Evolutionary conservation across 2,329 filamentous ascomycete genomes (phyloP).

Genomic region (Nemania sp.): DNA sequence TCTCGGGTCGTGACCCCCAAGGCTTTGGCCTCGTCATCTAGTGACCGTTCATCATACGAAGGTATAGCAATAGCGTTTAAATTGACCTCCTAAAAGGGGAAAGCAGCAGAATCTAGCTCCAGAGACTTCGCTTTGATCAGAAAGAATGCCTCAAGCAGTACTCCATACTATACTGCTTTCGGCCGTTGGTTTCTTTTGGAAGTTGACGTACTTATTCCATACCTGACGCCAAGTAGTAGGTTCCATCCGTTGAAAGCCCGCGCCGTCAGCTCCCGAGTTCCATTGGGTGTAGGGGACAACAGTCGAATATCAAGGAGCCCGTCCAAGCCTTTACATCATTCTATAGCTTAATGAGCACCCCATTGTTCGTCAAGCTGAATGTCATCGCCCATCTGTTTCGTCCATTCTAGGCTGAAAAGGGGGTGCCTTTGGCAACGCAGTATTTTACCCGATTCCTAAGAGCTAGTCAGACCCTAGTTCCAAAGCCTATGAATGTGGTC

Average conservation of each 20-base stretch:
- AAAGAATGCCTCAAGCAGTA: constrained; percentile 31
- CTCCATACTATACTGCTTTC: constrained; percentile 19
- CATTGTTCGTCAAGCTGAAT: constrained; percentile 23
- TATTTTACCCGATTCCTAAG: constrained; percentile 27
- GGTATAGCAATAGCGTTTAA: not conserved
- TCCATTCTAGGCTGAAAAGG: constrained; percentile 35
- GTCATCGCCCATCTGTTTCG: constrained; percentile 36
- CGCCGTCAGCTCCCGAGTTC: constrained; percentile 26
- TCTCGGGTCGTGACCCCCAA: not conserved
- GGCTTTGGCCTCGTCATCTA: not conserved
- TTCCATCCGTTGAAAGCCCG: constrained; percentile 27
- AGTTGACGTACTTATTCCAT: constrained; percentile 27
- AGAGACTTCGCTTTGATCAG: constrained; percentile 21
- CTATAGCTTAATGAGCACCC: constrained; percentile 31
- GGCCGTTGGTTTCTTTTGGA: constrained; percentile 27
- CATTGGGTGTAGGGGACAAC: constrained; percentile 30
- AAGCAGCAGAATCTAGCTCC: not conserved
- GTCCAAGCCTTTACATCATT: constrained; percentile 25
- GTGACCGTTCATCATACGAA: not conserved
- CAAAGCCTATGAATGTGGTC: too few species aligned
- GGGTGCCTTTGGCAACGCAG: constrained; percentile 23
- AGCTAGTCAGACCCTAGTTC: not conserved
- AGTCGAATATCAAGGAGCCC: constrained; percentile 29
- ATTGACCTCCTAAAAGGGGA: not conserved
- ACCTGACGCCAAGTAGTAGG: constrained; percentile 32